Percentiles rank a stretch among this genome's conserved stretches.
Evolutionary conservation across 1,284 basidiomycete species (phyloP).

Genomic region (Laetiporus sulphureus): DNA sequence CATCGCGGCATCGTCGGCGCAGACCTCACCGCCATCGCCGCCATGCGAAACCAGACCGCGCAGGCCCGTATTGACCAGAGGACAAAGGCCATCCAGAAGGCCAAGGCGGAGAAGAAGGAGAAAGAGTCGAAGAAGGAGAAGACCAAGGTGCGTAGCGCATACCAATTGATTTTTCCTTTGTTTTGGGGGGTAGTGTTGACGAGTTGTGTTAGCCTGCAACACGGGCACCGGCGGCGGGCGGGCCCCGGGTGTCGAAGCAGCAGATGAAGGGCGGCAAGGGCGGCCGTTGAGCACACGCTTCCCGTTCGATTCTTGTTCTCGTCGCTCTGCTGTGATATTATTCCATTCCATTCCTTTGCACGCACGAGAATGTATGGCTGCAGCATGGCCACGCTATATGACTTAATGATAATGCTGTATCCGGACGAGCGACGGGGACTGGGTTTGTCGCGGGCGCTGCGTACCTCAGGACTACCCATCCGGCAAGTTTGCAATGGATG

Average conservation of each 20-base stretch:
- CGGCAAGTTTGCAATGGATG: no score
- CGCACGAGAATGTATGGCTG: constrained; percentile 26
- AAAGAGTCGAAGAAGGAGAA: constrained; percentile 89
- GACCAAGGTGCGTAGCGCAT: constrained; percentile 54
- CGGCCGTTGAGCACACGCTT: constrained; percentile 51
- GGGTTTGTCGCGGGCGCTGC: no score
- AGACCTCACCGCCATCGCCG: constrained; percentile 86
- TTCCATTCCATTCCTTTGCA: constrained; percentile 18
- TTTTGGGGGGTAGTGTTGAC: not conserved
- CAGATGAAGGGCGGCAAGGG: constrained; percentile 89
- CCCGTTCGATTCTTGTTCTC: constrained; percentile 7
- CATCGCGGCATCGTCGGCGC: constrained; percentile 98
- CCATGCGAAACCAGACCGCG: constrained; percentile 88
- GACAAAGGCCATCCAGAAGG: constrained; percentile 83
- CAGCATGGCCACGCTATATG: constrained; percentile 17
- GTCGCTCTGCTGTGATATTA: constrained; percentile 11
- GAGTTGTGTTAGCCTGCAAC: constrained; percentile 24
- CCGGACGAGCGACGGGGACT: no score
- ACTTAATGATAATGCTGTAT: constrained; percentile 1
- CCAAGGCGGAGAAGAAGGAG: constrained; percentile 92
- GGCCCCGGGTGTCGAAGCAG: constrained; percentile 91
- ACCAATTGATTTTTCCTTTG: not conserved
- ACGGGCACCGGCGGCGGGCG: constrained; percentile 43
- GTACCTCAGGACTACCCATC: no score
- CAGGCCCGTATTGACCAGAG: constrained; percentile 81